phyloP scores from a whole-genome alignment of 345 rosid species.

The Ricinus communis region DNA sequence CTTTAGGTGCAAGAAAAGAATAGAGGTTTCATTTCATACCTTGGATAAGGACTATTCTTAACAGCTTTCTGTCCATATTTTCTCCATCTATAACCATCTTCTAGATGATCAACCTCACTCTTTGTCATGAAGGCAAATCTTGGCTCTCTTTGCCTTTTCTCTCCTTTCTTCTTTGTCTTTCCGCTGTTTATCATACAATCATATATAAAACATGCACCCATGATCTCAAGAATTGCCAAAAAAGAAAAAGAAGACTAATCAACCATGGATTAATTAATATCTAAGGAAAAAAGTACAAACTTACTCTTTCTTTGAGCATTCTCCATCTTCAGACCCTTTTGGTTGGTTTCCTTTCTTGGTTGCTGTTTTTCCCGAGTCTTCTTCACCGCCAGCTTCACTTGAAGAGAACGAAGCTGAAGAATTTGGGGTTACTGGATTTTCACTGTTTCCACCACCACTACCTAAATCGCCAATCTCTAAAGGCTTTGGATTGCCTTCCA shows the following conservation, averaged over 20 bases:
- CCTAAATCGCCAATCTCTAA: neutral
- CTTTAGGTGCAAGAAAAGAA: constrained; percentile 18
- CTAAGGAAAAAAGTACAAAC: neutral
- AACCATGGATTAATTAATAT: neutral
- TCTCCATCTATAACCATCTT: constrained; percentile 40
- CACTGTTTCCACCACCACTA: neutral
- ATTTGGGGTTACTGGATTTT: constrained; percentile 24
- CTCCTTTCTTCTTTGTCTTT: constrained; percentile 29
- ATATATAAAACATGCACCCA: neutral
- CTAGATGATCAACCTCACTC: constrained; percentile 39
- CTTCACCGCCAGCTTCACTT: constrained; percentile 30
- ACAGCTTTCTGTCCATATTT: constrained; percentile 41
- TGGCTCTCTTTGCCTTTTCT: constrained; percentile 31
- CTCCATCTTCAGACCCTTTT: constrained; percentile 23
- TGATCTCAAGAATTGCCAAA: neutral
- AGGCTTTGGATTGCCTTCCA: constrained; percentile 5
- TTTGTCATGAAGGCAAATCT: constrained; percentile 41
- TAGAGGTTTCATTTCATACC: constrained; percentile 17
- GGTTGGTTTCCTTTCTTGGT: constrained; percentile 12
- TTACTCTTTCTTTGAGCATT: constrained; percentile 31
- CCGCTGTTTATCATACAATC: constrained; percentile 14
- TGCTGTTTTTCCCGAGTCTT: constrained; percentile 11
- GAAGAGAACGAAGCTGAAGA: constrained; percentile 38
- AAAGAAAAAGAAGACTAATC: neutral
- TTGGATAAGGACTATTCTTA: constrained; percentile 42